phyloP scores from a whole-genome alignment of 768 basidiomycete genomes.

The Roridomyces roridus region DNA sequence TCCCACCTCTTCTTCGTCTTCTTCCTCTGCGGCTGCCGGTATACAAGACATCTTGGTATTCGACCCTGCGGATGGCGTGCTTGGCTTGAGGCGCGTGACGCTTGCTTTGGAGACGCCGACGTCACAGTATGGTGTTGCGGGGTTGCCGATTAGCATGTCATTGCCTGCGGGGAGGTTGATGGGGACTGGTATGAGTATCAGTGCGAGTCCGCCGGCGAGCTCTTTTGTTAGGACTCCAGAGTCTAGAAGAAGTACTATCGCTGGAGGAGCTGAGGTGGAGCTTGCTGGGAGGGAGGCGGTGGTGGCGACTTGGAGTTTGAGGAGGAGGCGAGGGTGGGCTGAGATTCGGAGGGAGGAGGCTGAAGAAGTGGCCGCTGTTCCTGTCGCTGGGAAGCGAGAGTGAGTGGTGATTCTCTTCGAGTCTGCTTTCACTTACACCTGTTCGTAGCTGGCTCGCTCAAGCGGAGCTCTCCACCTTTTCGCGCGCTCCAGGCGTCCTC shows the following conservation, averaged over 20 bases:
- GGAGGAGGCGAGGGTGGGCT: slow-evolving; percentile 55
- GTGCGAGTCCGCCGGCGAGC: slow-evolving; percentile 69
- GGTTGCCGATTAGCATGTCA: slow-evolving; percentile 53
- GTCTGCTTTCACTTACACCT: slow-evolving; percentile 11
- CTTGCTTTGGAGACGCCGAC: slow-evolving; percentile 50
- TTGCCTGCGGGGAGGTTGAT: slow-evolving; percentile 56
- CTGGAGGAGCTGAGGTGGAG: slow-evolving; percentile 32
- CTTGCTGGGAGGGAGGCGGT: slow-evolving; percentile 42
- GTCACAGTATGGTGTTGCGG: too few species aligned
- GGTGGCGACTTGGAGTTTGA: slow-evolving; percentile 73
- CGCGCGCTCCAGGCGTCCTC: slow-evolving; percentile 60
- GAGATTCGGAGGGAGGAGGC: slow-evolving; percentile 51
- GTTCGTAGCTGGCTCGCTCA: slow-evolving; percentile 68
- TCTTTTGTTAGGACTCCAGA: too few species aligned
- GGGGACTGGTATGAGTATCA: slow-evolving; percentile 41
- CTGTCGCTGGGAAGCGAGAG: slow-evolving; percentile 43
- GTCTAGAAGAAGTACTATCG: too few species aligned
- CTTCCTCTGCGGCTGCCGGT: too few species aligned
- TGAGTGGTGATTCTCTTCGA: slow-evolving; percentile 29
- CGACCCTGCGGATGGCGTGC: slow-evolving; percentile 60
- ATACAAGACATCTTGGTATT: slow-evolving; percentile 75
- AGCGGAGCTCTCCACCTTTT: slow-evolving; percentile 83
- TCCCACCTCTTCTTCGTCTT: too few species aligned
- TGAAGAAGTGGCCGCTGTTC: background rate
- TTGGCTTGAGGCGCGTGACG: slow-evolving; percentile 55